Base-by-base conservation (phyloP, 106 monocot genomes). In the Allium sativum region DNA sequence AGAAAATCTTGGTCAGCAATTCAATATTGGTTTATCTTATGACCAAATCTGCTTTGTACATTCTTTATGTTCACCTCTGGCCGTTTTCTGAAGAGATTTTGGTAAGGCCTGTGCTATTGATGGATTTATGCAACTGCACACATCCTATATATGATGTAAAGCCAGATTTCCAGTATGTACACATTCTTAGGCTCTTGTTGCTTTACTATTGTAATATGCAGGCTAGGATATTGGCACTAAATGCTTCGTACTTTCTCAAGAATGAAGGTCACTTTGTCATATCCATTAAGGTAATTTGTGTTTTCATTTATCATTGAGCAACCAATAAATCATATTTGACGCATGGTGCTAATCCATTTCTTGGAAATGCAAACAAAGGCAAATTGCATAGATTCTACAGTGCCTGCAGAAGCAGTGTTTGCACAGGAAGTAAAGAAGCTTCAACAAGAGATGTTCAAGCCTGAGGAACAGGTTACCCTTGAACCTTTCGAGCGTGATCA, bases 401-500 rank as follows among this genome's bases (percentile, higher is more conserved):
- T 87, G 8, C 90, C 95, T 1, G 86, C 90, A 9, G 95, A 90
- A 70, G 87, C 87, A 0, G 95, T 96, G 9, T 96, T 96, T 70
- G 90, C 90, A 0, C 74, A 72, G 45, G 95, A 90, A 71, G 95
- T 95, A 42, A 87, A 90, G 81, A 90, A 79, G 65, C 70, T 95
- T 56, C 83, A 87, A 20, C 86, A 77, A 0, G 94, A 95, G 31
- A 90, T 90, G 65, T 90, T 96, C 83, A 96, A 96, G 65, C 95
- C 90, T 0, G 58, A 75, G 0, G 95, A 90, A 67, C 90, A 90
- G 73, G 90, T 96, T 0, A 96, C 95, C 0, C 70, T 90, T 5
- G 95, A 96, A 57, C 95, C 95, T 2, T 96, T 90, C 59, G 90
- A 96, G 67, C 76, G 95, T 1, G 95, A 96, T 55, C 95, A 96